These are phyloP conservation scores for Brassica balearica DNA, from an alignment of 441 rosid genomes.

Conservation along the genomic window DNA sequence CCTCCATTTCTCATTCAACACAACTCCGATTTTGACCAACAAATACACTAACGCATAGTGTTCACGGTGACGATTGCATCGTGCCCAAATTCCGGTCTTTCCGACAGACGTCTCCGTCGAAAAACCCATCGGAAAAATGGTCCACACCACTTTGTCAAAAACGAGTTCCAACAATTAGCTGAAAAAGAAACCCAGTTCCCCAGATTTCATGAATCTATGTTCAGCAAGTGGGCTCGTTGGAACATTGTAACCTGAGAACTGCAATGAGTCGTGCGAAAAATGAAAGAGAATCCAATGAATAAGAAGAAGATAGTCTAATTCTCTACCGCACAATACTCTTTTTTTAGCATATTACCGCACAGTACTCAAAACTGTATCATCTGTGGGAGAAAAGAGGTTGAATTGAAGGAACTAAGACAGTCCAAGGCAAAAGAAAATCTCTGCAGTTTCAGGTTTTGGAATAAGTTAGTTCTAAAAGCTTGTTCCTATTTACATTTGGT, in stretches of 20 bases:
- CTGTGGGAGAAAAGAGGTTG: not conserved
- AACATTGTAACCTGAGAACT: conserved; percentile 8
- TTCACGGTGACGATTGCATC: no score
- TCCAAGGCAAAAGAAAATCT: conserved; percentile 17
- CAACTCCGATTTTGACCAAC: no score
- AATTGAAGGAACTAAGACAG: conserved; percentile 26
- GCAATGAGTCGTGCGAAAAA: not conserved
- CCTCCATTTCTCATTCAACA: no score
- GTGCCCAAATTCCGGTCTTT: no score
- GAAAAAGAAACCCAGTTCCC: conserved; percentile 7
- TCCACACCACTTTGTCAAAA: not conserved
- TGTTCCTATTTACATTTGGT: not conserved
- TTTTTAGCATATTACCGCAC: not conserved
- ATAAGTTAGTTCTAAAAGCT: conserved; percentile 12
- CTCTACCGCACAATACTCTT: not conserved
- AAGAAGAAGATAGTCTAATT: not conserved
- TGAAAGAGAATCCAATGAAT: not conserved
- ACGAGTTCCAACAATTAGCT: not conserved
- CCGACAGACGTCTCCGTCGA: not conserved
- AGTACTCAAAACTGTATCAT: not conserved
- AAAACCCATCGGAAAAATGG: not conserved
- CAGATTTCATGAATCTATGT: not conserved
- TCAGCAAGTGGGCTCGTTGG: conserved; percentile 7
- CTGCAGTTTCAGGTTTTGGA: conserved; percentile 7
- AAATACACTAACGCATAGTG: no score